Evolutionary conservation across 371 early-diverging fungal species (phyloP), one percentile per base, ranked within the genome.

Genomic region (Mucor mucedo): DNA sequence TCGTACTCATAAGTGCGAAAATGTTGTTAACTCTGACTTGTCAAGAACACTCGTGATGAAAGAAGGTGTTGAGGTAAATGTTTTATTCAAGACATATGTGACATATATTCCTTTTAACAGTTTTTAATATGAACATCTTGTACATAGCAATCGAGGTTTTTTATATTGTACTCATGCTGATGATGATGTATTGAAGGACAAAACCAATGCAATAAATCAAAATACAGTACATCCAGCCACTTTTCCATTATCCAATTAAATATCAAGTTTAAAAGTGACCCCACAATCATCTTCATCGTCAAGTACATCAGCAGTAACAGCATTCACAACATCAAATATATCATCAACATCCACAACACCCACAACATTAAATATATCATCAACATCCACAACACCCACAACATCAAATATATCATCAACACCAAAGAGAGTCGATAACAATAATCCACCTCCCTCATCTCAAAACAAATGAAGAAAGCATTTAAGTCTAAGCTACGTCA

Each of bases 401-500:
- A n/a, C n/a, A n/a, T 21, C 21, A 21, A 21, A 21, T 21, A 21
- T 1, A 21, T 21, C 21, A 21, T 21, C 21, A 21, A 21, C 21
- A 21, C 21, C 21, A 21, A 21, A 21, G 21, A 21, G 21, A 21
- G 21, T 21, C 21, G 21, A 21, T 1, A 21, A 21, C 21, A 21
- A 21, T 21, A 21, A 21, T 21, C 21, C 21, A 21, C 21, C 21
- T 21, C 21, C 21, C 21, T 21, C 21, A 21, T 21, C 21, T 53
- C 61, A 61, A 61, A 45, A 61, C 61, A 61, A 61, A 45, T 54
- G 54, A 33, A 41, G 45, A 61, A 54, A n/a, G 14, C 33, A 38
- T 54, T 61, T 61, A 54, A 61, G 45, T 61, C 45, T 54, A 44
- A 53, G n/a, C 21, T 61, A 61, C 35, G 54, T 61, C 35, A 54